These are phyloP conservation scores for Miamiensis avidus DNA, from an alignment of 169 alveolate species.

Conservation along the genomic window DNA sequence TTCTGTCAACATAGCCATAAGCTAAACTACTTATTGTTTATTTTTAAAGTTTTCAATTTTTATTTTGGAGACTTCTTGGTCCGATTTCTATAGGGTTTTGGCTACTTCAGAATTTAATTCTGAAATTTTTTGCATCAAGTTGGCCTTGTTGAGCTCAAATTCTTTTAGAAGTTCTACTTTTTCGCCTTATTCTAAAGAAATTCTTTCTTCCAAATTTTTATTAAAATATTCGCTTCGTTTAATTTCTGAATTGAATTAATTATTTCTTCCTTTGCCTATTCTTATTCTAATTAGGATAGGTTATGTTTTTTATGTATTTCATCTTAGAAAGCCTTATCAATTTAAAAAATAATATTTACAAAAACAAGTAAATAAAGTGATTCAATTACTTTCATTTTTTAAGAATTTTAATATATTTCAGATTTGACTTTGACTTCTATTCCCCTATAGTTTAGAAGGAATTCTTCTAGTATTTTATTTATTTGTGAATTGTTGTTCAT, in stretches of 20 bases:
- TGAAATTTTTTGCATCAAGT: conserved; percentile 7
- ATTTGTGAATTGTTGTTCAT: not conserved
- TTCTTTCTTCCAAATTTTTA: too few species aligned
- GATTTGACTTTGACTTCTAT: not conserved
- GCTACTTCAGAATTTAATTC: conserved; percentile 5
- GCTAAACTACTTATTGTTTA: not conserved
- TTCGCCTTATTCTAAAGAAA: not conserved
- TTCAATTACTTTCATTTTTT: not conserved
- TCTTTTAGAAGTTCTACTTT: conserved; percentile 9
- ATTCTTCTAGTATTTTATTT: not conserved
- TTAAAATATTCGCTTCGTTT: not conserved
- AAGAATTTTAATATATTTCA: not conserved
- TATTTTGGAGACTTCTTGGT: conserved; percentile 12
- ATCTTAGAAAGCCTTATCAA: too few species aligned
- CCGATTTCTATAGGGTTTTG: not conserved
- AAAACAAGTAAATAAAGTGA: not conserved
- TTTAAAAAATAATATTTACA: too few species aligned
- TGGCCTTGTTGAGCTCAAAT: conserved; percentile 1
- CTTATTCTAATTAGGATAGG: too few species aligned
- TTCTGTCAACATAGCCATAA: not conserved
- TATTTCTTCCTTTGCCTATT: not conserved
- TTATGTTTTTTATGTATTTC: too few species aligned
- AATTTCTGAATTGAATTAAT: not conserved
- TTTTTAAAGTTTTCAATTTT: conserved; percentile 16
- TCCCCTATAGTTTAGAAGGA: not conserved